Percentiles rank a stretch among this genome's conserved stretches.
Conservation (phyloP, 495 filamentous ascomycete genomes). For the Cenococcum geophilum region DNA sequence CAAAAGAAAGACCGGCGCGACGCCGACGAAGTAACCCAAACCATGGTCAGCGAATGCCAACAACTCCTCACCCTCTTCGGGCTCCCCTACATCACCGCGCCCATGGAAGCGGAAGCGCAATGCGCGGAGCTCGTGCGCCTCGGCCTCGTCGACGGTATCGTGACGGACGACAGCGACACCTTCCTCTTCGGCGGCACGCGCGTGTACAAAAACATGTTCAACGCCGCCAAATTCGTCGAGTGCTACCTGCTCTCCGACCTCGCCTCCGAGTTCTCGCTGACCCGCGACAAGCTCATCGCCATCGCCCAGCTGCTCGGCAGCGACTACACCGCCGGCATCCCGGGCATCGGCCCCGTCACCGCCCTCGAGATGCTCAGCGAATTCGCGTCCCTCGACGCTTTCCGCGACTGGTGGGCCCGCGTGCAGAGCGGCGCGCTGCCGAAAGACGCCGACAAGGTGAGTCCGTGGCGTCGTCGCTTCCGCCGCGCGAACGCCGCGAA, state of each 20-base stretch:
- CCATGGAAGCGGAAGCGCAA: conserved; percentile 98
- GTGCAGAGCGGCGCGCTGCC: conserved; percentile 57
- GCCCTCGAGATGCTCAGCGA: conserved; percentile 91
- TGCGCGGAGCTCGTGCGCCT: conserved; percentile 84
- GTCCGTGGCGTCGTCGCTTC: conserved; percentile 77
- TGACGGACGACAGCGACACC: conserved; percentile 97
- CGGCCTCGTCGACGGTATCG: conserved; percentile 89
- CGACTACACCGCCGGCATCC: conserved; percentile 90
- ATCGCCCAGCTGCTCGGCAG: conserved; percentile 84
- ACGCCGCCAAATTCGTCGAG: conserved; percentile 92
- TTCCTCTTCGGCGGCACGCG: conserved; percentile 95
- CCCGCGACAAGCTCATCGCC: conserved; percentile 72
- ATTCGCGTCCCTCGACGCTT: conserved; percentile 61
- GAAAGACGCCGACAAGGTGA: conserved; percentile 48
- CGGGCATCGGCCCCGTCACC: conserved; percentile 85
- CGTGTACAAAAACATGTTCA: conserved; percentile 99
- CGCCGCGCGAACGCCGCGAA: conserved; percentile 57
- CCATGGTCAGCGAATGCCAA: conserved; percentile 94
- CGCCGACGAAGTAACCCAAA: conserved; percentile 87
- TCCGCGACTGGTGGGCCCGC: conserved; percentile 79
- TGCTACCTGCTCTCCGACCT: conserved; percentile 87
- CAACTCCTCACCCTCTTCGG: conserved; percentile 85
- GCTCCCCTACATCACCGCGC: conserved; percentile 90
- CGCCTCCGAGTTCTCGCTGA: conserved; percentile 81
- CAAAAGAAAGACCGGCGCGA: conserved; percentile 94